These are phyloP conservation scores for Onygena corvina DNA, from an alignment of 2,329 filamentous ascomycete species.

Conservation along the genomic window DNA sequence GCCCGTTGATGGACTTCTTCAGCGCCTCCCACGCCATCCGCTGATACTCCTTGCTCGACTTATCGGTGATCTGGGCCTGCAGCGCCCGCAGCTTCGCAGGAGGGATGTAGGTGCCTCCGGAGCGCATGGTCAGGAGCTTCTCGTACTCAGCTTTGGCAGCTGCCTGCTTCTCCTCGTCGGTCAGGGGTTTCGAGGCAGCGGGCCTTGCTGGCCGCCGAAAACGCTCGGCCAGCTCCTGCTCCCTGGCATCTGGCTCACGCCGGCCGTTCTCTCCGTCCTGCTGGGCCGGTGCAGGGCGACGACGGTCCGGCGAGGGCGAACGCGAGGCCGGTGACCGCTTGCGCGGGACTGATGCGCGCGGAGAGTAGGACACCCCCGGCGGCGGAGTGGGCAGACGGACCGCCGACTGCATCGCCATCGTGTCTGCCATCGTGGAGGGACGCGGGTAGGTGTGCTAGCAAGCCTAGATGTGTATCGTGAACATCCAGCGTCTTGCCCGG, in stretches of 20 bases:
- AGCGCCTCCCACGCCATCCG: slow-evolving; percentile 98
- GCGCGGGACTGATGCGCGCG: slow-evolving; percentile 39
- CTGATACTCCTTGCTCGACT: slow-evolving; percentile 91
- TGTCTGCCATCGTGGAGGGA: slow-evolving; percentile 30
- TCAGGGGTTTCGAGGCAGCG: slow-evolving; percentile 41
- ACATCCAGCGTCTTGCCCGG: too few species aligned
- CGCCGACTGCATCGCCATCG: slow-evolving; percentile 42
- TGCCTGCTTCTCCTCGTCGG: slow-evolving; percentile 74
- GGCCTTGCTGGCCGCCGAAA: slow-evolving; percentile 40
- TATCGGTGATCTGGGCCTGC: slow-evolving; percentile 94
- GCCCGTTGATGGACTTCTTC: slow-evolving; percentile 96
- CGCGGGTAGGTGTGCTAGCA: neutral
- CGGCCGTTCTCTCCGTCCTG: slow-evolving; percentile 27
- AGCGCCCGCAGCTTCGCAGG: slow-evolving; percentile 80
- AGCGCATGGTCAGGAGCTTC: slow-evolving; percentile 81
- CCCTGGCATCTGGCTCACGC: slow-evolving; percentile 41
- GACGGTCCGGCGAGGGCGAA: slow-evolving; percentile 42
- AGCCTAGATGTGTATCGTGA: neutral
- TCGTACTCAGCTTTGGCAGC: slow-evolving; percentile 86
- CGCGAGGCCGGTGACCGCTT: slow-evolving; percentile 47
- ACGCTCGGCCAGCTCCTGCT: slow-evolving; percentile 42
- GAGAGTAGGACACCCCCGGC: slow-evolving; percentile 37
- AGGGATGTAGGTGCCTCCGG: slow-evolving; percentile 91
- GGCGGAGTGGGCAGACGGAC: slow-evolving; percentile 49
- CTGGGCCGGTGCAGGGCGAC: slow-evolving; percentile 39